Base-by-base conservation (phyloP, 495 filamentous ascomycete genomes). In the Neurospora tetrasperma region DNA sequence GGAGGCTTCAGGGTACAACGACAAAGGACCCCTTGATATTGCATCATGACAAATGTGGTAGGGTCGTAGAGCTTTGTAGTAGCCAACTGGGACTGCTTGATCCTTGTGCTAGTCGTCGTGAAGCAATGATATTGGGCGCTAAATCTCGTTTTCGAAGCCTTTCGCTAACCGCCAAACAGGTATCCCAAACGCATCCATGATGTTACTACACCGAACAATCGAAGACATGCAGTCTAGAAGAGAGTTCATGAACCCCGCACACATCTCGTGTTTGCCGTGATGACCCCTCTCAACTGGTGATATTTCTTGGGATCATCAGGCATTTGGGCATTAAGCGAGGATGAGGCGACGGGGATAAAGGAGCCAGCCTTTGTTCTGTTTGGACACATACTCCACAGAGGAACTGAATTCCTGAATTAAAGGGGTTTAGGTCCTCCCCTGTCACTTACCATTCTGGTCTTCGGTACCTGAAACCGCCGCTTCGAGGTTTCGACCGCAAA, bases 381-480 rank as follows among this genome's bases (percentile, higher is more conserved):
- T 38, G 54, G 54, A 62, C 16, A 35, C 54, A 35, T 62, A 0
- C 54, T 62, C 27, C 54, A 31, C 31, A 14, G 46, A 70, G n/a
- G 42, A n/a, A 38, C 35, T 4, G 35, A 0, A 3, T 73, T 73
- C 66, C 10, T 31, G 35, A 59, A 23, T 71, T 4, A 35, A 27
- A 71, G 35, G 41, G 14, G 44, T 41, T 18, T 10, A 54, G 38
- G 23, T 18, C 69, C 20, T 70, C 70, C 39, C 41, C 70, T 66
- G 69, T 43, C 27, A 27, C 39, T 42, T 72, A 14, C 42, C 38
- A 43, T 59, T 41, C 43, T 75, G 43, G 68, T 43, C 31, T 54
- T 69, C 68, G 69, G 70, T 16, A 31, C 42, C 18, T 69, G 72
- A 70, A 73, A 68, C 69, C 69, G 35, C 46, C 71, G 38, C 14